Evolutionary conservation across 768 basidiomycete species (phyloP).

Genomic region (Rossbeevera mucosa): DNA sequence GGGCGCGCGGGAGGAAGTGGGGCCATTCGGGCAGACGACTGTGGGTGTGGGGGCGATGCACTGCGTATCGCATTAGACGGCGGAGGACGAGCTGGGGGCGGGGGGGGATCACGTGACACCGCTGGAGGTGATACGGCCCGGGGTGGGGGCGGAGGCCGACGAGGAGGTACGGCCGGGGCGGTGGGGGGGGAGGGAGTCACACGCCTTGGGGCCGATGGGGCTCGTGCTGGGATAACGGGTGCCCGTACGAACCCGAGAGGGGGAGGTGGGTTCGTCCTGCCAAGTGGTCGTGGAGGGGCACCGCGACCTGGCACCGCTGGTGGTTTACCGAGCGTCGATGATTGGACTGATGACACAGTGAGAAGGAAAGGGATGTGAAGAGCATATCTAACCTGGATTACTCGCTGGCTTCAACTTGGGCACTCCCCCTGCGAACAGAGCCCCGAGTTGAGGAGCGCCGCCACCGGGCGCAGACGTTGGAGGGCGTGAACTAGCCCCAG

Average conservation of each 20-base stretch:
- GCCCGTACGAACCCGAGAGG: too few species aligned
- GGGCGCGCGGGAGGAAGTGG: slow-evolving; percentile 29
- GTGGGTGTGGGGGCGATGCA: slow-evolving; percentile 15
- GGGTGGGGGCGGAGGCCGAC: slow-evolving; percentile 32
- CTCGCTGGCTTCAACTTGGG: slow-evolving; percentile 82
- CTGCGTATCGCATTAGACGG: slow-evolving; percentile 28
- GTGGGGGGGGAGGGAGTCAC: slow-evolving; percentile 26
- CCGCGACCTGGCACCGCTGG: slow-evolving; percentile 58
- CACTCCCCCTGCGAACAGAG: slow-evolving; percentile 86
- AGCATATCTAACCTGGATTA: slow-evolving; percentile 44
- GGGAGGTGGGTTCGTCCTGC: slow-evolving; percentile 30
- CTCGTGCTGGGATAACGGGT: slow-evolving; percentile 40
- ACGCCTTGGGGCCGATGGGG: slow-evolving; percentile 41
- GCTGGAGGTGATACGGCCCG: slow-evolving; percentile 27
- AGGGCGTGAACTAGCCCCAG: slow-evolving; percentile 32
- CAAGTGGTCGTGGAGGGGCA: slow-evolving; percentile 29
- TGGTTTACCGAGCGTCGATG: slow-evolving; percentile 59
- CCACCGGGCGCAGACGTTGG: slow-evolving; percentile 26
- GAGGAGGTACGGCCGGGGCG: slow-evolving; percentile 19
- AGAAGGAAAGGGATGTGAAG: slow-evolving; percentile 3
- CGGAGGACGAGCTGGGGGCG: slow-evolving; percentile 24
- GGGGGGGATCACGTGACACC: slow-evolving; percentile 20
- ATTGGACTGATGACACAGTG: slow-evolving; percentile 44
- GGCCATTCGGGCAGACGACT: slow-evolving; percentile 12
- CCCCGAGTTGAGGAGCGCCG: slow-evolving; percentile 79